A percentile compares a stretch with the other conserved stretches of the same genome.
These are phyloP conservation scores for Chytriomyces sp. DNA, from an alignment of 192 early-diverging fungal genomes.

Conservation along the genomic window DNA sequence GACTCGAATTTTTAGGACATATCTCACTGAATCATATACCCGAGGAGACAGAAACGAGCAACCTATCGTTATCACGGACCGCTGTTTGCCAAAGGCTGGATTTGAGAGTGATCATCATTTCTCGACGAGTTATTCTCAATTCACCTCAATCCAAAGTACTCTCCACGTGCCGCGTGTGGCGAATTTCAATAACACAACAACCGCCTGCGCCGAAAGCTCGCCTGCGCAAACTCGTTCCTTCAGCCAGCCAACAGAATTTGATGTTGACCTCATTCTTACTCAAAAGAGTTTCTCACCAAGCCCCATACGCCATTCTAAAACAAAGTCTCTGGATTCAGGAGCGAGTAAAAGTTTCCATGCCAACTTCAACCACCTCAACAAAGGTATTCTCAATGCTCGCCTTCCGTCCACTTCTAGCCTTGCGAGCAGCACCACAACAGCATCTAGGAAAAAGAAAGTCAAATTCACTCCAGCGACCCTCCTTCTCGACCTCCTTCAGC, in stretches of 20 bases:
- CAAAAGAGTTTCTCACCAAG: background rate
- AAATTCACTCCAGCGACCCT: slow-evolving; percentile 43
- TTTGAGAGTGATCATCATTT: too few relatives aligned
- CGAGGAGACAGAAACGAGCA: too few relatives aligned
- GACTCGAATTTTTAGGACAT: too few relatives aligned
- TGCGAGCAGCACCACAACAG: slow-evolving; percentile 1
- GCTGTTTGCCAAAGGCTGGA: too few relatives aligned
- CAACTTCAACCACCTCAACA: too few relatives aligned
- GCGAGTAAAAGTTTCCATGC: background rate
- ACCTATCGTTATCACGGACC: too few relatives aligned
- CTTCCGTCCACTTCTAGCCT: background rate
- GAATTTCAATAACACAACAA: too few relatives aligned
- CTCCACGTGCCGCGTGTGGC: too few relatives aligned
- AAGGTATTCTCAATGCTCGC: background rate
- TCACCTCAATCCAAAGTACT: too few relatives aligned
- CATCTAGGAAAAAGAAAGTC: slow-evolving; percentile 34
- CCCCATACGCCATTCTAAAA: slow-evolving; percentile 4
- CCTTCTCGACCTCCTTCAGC: slow-evolving; percentile 46
- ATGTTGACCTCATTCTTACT: background rate
- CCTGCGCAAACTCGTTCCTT: background rate
- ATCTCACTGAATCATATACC: too few relatives aligned
- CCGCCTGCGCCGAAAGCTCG: too few relatives aligned
- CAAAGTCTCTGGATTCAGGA: slow-evolving; percentile 7
- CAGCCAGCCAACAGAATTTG: background rate
- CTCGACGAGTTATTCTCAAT: too few relatives aligned